Conservation (phyloP, 106 monocot genomes). For the Chionographis japonica region DNA sequence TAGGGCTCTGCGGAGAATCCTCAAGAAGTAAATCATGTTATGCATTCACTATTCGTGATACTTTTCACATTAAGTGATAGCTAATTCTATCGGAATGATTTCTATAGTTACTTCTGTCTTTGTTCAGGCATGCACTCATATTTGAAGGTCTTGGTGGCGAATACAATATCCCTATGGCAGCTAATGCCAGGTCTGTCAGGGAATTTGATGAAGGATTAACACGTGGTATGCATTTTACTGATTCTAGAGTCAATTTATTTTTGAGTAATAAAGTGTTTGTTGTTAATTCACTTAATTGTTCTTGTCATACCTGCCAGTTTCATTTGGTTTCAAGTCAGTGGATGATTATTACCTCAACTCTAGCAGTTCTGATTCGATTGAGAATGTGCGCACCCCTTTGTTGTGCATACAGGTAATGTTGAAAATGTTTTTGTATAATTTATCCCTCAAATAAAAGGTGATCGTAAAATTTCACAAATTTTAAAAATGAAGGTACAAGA, state of each 20-base stretch:
- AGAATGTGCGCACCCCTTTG: slow-evolving; percentile 64
- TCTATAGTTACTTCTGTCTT: not conserved
- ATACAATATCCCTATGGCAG: slow-evolving; percentile 73
- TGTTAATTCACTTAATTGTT: not conserved
- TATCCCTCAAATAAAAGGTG: too few relatives aligned
- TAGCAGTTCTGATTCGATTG: slow-evolving; percentile 74
- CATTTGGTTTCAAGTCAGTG: slow-evolving; percentile 93
- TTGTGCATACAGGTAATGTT: slow-evolving; percentile 87
- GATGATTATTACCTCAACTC: slow-evolving; percentile 94
- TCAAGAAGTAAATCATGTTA: slow-evolving; percentile 57
- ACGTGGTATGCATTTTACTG: slow-evolving; percentile 43
- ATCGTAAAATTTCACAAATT: too few relatives aligned
- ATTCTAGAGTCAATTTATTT: not conserved
- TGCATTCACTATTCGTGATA: not conserved
- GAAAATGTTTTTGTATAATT: not conserved
- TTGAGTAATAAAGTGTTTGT: not conserved
- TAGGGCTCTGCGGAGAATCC: slow-evolving; percentile 61
- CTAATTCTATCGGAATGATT: not conserved
- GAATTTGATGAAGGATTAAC: slow-evolving; percentile 95
- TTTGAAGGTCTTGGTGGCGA: slow-evolving; percentile 81
- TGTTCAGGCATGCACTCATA: slow-evolving; percentile 71
- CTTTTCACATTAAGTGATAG: not conserved
- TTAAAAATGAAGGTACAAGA: too few relatives aligned
- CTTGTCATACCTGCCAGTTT: slow-evolving; percentile 41
- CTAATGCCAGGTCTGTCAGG: slow-evolving; percentile 77